These are phyloP conservation scores for Cladosporium cucumerinum DNA, from an alignment of 2,329 filamentous ascomycete genomes.

Conservation along the genomic window DNA sequence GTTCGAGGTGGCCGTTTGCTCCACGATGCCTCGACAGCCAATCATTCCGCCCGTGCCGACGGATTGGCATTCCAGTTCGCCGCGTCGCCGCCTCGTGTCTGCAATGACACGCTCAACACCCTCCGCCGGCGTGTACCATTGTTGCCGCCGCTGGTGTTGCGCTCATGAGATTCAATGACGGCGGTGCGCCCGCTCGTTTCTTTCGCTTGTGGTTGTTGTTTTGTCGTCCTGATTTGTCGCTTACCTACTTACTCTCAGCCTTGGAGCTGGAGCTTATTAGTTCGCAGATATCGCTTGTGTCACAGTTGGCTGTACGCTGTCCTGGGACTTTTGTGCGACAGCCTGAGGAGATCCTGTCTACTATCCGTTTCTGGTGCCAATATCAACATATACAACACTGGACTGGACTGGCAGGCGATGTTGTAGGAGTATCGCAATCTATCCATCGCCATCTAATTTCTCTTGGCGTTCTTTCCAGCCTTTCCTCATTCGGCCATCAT, in stretches of 20 bases:
- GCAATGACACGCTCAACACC: constrained; percentile 14
- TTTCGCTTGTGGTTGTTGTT: not conserved
- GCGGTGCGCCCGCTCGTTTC: not conserved
- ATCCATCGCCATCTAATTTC: not conserved
- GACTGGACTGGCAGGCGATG: not conserved
- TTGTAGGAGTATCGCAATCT: constrained; percentile 1
- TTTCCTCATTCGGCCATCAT: not conserved
- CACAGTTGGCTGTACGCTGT: not conserved
- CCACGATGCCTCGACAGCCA: constrained; percentile 4
- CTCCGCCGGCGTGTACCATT: not conserved
- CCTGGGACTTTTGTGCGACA: not conserved
- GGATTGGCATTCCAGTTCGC: constrained; percentile 9
- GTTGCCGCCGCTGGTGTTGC: not conserved
- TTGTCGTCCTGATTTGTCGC: not conserved
- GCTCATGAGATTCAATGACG: not conserved
- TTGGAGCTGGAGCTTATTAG: not conserved
- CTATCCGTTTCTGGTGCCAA: not conserved
- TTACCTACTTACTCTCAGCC: not conserved
- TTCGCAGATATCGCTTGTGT: not conserved
- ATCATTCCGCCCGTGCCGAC: constrained; percentile 13
- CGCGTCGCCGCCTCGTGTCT: not conserved
- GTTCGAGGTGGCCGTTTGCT: not conserved
- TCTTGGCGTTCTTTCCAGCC: constrained; percentile 4
- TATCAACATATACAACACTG: not conserved
- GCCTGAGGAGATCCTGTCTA: no score